phyloP scores from a whole-genome alignment of 495 filamentous ascomycete genomes.

The Lepraria neglecta region DNA sequence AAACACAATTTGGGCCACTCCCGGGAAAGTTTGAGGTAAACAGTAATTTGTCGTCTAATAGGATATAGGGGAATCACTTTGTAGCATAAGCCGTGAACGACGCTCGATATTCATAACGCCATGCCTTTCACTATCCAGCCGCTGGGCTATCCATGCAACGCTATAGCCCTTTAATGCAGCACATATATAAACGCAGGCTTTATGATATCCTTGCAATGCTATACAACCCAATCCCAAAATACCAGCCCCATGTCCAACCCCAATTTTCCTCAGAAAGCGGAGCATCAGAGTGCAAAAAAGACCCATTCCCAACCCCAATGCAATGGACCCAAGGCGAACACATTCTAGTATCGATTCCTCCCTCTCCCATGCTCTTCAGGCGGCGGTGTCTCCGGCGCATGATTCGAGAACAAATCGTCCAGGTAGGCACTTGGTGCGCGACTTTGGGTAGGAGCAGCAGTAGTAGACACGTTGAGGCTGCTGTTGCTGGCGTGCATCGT shows the following conservation, averaged over 20 bases:
- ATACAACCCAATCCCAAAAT: background rate
- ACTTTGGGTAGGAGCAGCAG: constrained; percentile 57
- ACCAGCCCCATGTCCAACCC: background rate
- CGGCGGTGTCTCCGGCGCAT: constrained; percentile 32
- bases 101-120: no score
- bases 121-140: no score
- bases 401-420: constrained; percentile 82
- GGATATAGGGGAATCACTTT: no score
- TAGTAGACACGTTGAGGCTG: constrained; percentile 59
- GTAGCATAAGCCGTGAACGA: no score
- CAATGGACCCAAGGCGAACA: background rate
- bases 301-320: background rate
- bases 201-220: background rate
- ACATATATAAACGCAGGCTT: background rate
- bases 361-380: constrained; percentile 22
- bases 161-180: background rate
- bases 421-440: constrained; percentile 87
- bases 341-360: constrained; percentile 12
- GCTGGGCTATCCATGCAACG: no score
- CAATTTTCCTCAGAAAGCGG: background rate
- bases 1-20: no score
- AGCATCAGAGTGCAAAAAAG: background rate
- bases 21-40: no score
- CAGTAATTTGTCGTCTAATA: no score
- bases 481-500: constrained; percentile 55